Base-by-base conservation (phyloP, 2,329 filamentous ascomycete genomes). In the Fusarium clavum region DNA sequence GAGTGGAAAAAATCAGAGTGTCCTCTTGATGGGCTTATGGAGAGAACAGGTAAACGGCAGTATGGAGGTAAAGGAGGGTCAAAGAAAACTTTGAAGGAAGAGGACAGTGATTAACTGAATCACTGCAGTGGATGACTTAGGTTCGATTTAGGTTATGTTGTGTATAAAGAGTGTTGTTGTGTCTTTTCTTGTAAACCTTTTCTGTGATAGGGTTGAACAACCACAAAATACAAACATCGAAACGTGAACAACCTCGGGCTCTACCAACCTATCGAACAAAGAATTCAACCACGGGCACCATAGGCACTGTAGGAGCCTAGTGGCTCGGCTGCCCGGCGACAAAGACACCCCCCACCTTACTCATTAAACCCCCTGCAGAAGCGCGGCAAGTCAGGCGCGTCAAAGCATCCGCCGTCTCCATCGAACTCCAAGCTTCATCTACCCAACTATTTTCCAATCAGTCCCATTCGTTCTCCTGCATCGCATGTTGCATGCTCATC, bases 311-410 rank as follows among this genome's bases (percentile, higher is more conserved):
- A 22, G 32, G 22, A 51, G 29, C 34, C 18, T 38, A 38, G 34
- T 38, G 34, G 34, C 34, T n/a, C 34, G 48, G 70, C 58, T 68
- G 54, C 51, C 52, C 30, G 56, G 54, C 44, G 40, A 55, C 58
- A n/a, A 58, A 61, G 18, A 20, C 51, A 57, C 43, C 48, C 72
- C 69, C 73, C 73, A 61, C 59, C 25, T 55, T 46, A 47, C 45
- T 64, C 61, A 75, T 75, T 75, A 71, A 75, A 74, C 38, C 57
- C 73, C 73, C 72, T 75, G 73, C 59, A 71, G 66, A 55, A 52
- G 72, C 72, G 68, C 73, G 69, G 72, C 70, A 61, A 61, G 49
- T 40, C 57, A 52, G 57, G 67, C 73, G 73, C 69, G 64, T 72
- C 64, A 53, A 48, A 51, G 30, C 18, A 20, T 52, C 32, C 32